Percentiles rank a stretch among this genome's conserved stretches.
phyloP scores from a whole-genome alignment of 2,329 filamentous ascomycete species.

The Cladosporium colombiae region DNA sequence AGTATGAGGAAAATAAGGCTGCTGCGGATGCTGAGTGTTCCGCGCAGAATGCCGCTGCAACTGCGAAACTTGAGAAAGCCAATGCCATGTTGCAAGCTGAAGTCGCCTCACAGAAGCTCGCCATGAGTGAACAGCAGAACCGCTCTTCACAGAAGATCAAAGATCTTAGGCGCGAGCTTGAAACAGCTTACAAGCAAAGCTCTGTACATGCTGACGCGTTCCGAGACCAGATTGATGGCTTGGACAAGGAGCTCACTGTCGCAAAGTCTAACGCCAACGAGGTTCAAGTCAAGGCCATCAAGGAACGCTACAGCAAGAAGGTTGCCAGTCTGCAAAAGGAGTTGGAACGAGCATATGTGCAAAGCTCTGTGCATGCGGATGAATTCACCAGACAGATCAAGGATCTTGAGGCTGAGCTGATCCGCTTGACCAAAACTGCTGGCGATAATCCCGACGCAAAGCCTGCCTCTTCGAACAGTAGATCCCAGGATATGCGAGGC shows the following conservation, averaged over 20 bases:
- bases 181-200: conserved; percentile 34
- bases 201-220: conserved; percentile 27
- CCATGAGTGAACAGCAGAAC: conserved; percentile 24
- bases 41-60: conserved; percentile 10
- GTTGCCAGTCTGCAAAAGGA: conserved; percentile 27
- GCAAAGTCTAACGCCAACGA: conserved; percentile 25
- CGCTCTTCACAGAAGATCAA: conserved; percentile 31
- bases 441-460: neutral
- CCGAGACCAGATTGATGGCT: conserved; percentile 9
- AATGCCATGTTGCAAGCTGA: conserved; percentile 31
- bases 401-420: conserved; percentile 11
- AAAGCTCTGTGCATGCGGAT: conserved; percentile 23
- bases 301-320: conserved; percentile 28
- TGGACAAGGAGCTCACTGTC: conserved; percentile 26
- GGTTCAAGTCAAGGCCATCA: conserved; percentile 20
- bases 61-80: conserved; percentile 28
- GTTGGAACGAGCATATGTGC: conserved; percentile 29
- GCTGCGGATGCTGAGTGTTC: conserved; percentile 21
- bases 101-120: conserved; percentile 33
- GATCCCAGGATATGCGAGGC: conserved; percentile 29
- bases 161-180: conserved; percentile 29
- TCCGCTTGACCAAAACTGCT: conserved; percentile 5
- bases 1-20: conserved; percentile 11
- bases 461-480: neutral
- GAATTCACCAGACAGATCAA: conserved; percentile 19